Base-by-base conservation (phyloP, 129 eudicot genomes). In the Chrysanthemum seticuspe region DNA sequence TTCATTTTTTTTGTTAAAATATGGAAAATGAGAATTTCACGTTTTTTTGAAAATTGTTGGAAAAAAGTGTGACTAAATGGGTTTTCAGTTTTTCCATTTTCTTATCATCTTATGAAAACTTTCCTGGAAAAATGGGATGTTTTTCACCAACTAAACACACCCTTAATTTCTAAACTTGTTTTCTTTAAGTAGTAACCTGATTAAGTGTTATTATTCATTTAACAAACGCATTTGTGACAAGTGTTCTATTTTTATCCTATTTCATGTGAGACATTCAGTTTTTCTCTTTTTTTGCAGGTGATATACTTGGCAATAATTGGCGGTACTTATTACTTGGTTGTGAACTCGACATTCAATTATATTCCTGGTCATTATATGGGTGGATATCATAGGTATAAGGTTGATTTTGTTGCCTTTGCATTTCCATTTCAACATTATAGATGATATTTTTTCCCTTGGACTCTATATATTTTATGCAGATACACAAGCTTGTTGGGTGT, bases 401-500 rank as follows among this genome's bases (percentile, higher is more conserved):
- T 55, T 34, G 27, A 63, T 71, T 51, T 70, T 10, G 51, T 31
- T 72, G 51, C 12, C 73, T 55, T 59, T 61, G 15, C 2, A 12
- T 61, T 75, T 14, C 48, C 66, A 65, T 55, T 48, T 59, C 67
- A 67, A 47, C 45, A 69, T 70, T 75, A 53, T 65, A 72, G 29
- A 74, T 3, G 62, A 67, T 34, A 19, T 13, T 62, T 62, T 72
- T 15, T 53, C 60, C 49, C 67, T 62, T 56, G 57, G 45, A 53
- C 65, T 69, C 54, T 10, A 67, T 62, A 70, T 54, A 78, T 60
- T 74, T 50, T 44, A 69, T 78, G 81, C 89, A 93, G 97, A 88
- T 90, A 90, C 88, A 84, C 80, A 74, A 90, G 98, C 85, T 48
- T 87, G 68, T 68, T 88, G 85, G 98, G 91, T 74, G 91, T 93